Evolutionary conservation across 371 early-diverging fungal genomes (phyloP), one percentile per base, ranked within the genome.

Genomic region (Circinella minor): DNA sequence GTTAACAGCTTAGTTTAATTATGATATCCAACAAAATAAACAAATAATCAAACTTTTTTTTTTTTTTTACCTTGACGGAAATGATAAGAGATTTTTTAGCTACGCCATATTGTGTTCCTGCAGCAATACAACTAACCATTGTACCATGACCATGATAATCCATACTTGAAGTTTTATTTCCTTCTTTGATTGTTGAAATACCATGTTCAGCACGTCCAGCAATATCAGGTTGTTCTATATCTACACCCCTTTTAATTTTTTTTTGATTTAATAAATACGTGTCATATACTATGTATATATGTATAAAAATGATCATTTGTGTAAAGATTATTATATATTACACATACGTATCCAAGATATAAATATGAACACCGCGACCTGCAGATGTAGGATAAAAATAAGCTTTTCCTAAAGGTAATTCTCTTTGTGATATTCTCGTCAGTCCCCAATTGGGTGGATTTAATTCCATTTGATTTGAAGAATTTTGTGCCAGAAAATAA

Each of bases 121-220:
- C 87, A 36, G 88, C 83, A 10, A 86, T 82, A 54, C 90, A 89
- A 20, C 88, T 86, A 54, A 81, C 83, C 68, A 85, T 84, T 17
- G 90, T 90, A 36, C 95, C 95, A 64, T 91, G 90, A 14, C 91
- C 91, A 67, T 88, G 82, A 4, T 80, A 74, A 71, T 91, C 91
- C 48, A 65, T 72, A 66, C 90, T 76, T 9, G 9, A 9, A 8
- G 57, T 27, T 34, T 34, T 34, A 57, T 57, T 51, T 8, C 51
- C 34, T 0, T 27, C 27, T 10, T 6, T 8, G 6, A 85, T 71
- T 38, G 82, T 83, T 62, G 80, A 88, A 36, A 74, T 77, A 38
- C 86, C 92, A 83, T 82, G 86, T 10, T 47, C 59, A 18, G 93
- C 94, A 65, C 92, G 81, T 36, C 89, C 91, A 36, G 80, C 84